Conservation (phyloP, 1,139 yeast genomes). For the Komagataea norvegica region DNA sequence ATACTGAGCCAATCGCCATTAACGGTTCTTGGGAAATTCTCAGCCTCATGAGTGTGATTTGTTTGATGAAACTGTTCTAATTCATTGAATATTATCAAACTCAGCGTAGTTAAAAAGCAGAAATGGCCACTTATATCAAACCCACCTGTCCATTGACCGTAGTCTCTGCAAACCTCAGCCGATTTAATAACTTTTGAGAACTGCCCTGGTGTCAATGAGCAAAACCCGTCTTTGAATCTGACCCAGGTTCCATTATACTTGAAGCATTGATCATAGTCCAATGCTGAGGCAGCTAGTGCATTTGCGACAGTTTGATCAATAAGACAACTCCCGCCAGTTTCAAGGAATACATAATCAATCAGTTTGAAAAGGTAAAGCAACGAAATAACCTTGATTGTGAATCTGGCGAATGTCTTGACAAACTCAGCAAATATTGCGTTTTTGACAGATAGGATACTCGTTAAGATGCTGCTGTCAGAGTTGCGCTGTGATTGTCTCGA, state of each 20-base stretch:
- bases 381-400: constrained; percentile 24
- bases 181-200: constrained; percentile 11
- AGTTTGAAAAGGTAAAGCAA: constrained; percentile 22
- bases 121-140: constrained; percentile 65
- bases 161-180: constrained; percentile 21
- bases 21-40: no score
- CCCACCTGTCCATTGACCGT: constrained; percentile 49
- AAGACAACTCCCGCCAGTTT: constrained; percentile 34
- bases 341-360: constrained; percentile 32
- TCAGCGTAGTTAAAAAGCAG: constrained; percentile 46
- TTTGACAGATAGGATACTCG: neutral
- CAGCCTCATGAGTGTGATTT: no score
- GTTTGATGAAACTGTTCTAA: constrained; percentile 18
- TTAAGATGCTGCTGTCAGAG: neutral
- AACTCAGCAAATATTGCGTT: neutral
- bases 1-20: constrained; percentile 7
- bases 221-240: constrained; percentile 12
- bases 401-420: constrained; percentile 26
- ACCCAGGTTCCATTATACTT: constrained; percentile 24
- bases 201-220: constrained; percentile 15
- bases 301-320: constrained; percentile 10
- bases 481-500: neutral
- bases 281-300: constrained; percentile 4
- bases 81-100: constrained; percentile 41
- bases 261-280: constrained; percentile 13